These are phyloP conservation scores for Globisporangium perplexum DNA, from an alignment of 352 stramenopile genomes.

Conservation along the genomic window DNA sequence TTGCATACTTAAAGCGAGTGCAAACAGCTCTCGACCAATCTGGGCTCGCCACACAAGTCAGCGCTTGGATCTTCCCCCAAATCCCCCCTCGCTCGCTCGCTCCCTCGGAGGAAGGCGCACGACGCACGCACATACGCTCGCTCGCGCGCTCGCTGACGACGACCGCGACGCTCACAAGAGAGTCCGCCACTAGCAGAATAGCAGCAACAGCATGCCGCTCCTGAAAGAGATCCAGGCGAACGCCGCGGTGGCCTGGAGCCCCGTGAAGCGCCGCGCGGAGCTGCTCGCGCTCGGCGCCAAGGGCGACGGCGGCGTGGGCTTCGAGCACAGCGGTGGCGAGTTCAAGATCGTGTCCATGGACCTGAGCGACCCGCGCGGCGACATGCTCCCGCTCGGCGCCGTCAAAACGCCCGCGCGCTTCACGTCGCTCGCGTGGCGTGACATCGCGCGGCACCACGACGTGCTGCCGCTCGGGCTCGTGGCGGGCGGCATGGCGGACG, in stretches of 20 bases:
- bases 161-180: no score
- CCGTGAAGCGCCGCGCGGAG: constrained; percentile 63
- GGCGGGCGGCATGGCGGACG: constrained; percentile 96
- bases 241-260: constrained; percentile 86
- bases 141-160: no score
- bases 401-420: constrained; percentile 93
- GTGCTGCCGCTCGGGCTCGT: constrained; percentile 89
- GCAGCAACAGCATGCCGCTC: constrained; percentile 61
- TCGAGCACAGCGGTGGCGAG: constrained; percentile 97
- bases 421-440: constrained; percentile 91
- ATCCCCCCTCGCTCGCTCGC: background rate
- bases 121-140: no score
- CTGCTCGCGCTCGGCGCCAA: constrained; percentile 88
- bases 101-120: background rate
- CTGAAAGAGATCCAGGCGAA: constrained; percentile 90
- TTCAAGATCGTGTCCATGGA: constrained; percentile 96
- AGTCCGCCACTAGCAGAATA: no score
- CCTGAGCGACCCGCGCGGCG: constrained; percentile 64
- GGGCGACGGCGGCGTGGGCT: constrained; percentile 93
- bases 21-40: constrained; percentile 1
- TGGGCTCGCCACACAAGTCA: background rate
- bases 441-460: constrained; percentile 72
- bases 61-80: background rate
- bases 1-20: background rate
- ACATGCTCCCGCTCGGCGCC: constrained; percentile 71